phyloP scores from a whole-genome alignment of 805 yeast species.

The Candida anglica region DNA sequence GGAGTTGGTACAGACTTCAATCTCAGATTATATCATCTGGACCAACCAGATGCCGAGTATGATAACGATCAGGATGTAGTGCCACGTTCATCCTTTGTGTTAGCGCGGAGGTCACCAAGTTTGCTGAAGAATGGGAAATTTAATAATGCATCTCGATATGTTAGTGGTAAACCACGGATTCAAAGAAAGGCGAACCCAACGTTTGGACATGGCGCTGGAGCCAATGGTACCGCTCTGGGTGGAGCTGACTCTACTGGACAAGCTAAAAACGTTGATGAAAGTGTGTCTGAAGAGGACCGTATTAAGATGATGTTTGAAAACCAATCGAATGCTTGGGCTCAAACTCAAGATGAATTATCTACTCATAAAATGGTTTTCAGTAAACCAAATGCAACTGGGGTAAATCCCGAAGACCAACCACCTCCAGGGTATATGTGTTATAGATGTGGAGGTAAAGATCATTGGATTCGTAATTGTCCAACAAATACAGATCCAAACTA shows the following conservation, averaged over 20 bases:
- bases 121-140: conserved; percentile 39
- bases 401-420: conserved; percentile 64
- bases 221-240: conserved; percentile 11
- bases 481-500: conserved; percentile 88
- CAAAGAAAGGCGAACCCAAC: conserved; percentile 38
- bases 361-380: conserved; percentile 73
- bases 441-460: conserved; percentile 89
- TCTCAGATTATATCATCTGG: conserved; percentile 57
- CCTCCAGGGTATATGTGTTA: conserved; percentile 97
- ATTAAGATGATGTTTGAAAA: conserved; percentile 88
- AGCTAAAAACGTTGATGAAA: conserved; percentile 31
- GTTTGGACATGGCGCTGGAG: conserved; percentile 17
- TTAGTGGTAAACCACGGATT: conserved; percentile 63
- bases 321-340: conserved; percentile 93
- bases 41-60: conserved; percentile 61
- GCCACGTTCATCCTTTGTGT: conserved; percentile 80
- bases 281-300: conserved; percentile 76
- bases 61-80: conserved; percentile 88
- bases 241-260: conserved; percentile 11
- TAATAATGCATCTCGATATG: conserved; percentile 61
- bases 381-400: conserved; percentile 34
- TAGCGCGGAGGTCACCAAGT: conserved; percentile 79
- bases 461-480: conserved; percentile 96
- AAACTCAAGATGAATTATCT: conserved; percentile 88
- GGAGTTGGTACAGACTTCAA: conserved; percentile 86